Base-by-base conservation (phyloP, 192 early-diverging fungal species). In the Phycomyces nitens region DNA sequence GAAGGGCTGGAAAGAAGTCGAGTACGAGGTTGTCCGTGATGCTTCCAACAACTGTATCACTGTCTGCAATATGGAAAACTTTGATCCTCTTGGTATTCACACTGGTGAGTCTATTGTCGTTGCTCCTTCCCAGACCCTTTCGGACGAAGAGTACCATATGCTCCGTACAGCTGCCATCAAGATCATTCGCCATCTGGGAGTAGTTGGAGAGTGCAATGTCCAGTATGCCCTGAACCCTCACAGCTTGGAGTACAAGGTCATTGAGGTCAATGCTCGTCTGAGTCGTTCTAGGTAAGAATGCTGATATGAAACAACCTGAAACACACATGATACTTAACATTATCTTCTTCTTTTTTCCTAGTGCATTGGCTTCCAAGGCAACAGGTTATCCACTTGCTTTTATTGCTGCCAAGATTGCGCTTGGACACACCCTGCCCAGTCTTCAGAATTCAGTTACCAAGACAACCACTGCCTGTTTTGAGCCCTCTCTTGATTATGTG, bases 1-100 rank as follows among this genome's bases (percentile, higher is more conserved):
- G 94, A 95, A 95, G 73, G 97, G 97, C 24, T 99, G 97, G 95
- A 99, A 99, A 76, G 97, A 99, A 80, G 85, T 99, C 54, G 97
- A 99, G 80, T 99, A 99, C 73, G 96, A 99, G 72, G 95, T 99
- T 38, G 94, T 99, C 24, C 90, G 97, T 65, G 97, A 99, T 77
- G 87, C 92, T 53, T 84, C 87, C 53, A 87, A 99, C 78, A 99
- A 99, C 81, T 99, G 97, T 77, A 94, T 99, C 58, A 97, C 97
- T 24, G 95, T 99, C 42, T 99, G 97, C 78, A 99, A 99, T 84
- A 99, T 97, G 95, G 95, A 99, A 76, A 99, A 99, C 88, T 97
- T 99, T 83, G 97, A 99, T 66, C 97, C 97, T 22, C 88, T 99
- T 39, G 94, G 97, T 22, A 92, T 93, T 44, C 96, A 99, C 79